Evolutionary conservation across 2,329 filamentous ascomycete genomes (phyloP), one percentile per base, ranked within the genome.

Genomic region (Diaporthe amygdali): DNA sequence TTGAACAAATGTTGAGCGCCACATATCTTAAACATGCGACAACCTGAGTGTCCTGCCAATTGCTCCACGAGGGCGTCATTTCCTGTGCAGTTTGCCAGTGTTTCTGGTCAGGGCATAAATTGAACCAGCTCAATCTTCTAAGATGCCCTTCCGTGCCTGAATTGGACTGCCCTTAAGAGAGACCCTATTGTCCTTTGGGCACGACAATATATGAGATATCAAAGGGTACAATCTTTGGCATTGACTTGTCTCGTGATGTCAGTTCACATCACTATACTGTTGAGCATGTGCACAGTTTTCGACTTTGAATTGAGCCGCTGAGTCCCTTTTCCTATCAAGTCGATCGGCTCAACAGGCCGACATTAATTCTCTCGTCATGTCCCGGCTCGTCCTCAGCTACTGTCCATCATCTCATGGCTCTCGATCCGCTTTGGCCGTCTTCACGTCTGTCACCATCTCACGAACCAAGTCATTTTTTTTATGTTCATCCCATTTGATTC

Each of bases 401-500:
- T 7, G 14, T 20, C 12, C 25, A 30, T 17, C n/a, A 39, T 39
- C n/a, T 34, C 22, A 15, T 17, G n/a, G 15, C n/a, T 6, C 7
- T 12, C n/a, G 17, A 9, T 17, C 10, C 7, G 41, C 10, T 49
- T 22, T 30, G 30, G 20, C 32, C 22, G 2, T 8, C 10, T 39
- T 37, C 39, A 51, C 32, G 49, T 39, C 12, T 5, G 10, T 32
- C 49, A 34, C 12, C 2, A 7, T 15, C n/a, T 44, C 34, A 41
- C 17, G 27, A 10, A 3, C 22, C 12, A 14, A 30, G 30, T 9
- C 25, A 41, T 20, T 52, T 20, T n/a, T 49, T n/a, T 30, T 32
- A 34, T 61, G 30, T 67, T 67, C 47, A 67, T 70, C 59, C 44
- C 59, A 72, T 63, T 27, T 68, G 66, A 68, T 72, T 70, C 61